phyloP scores from a whole-genome alignment of 257 asterid genomes.

The Solanum clarkiae region DNA sequence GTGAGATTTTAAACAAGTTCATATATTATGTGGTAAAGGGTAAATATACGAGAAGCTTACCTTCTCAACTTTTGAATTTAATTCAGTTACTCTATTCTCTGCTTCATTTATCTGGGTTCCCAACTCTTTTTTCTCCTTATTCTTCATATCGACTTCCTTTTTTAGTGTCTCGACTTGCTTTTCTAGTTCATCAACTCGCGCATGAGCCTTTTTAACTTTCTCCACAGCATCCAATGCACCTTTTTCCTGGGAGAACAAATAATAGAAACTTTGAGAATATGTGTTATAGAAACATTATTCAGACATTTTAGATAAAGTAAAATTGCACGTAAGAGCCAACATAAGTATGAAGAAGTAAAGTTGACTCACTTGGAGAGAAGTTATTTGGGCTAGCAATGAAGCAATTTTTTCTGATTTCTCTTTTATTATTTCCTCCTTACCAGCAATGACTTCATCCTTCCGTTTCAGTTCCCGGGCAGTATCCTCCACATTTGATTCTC shows the following conservation, averaged over 20 bases:
- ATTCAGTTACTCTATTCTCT: conserved; percentile 44
- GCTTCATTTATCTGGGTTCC: conserved; percentile 49
- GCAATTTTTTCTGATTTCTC: conserved; percentile 47
- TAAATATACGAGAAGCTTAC: background rate
- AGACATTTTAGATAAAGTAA: background rate
- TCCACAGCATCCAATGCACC: conserved; percentile 48
- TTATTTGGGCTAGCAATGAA: conserved; percentile 56
- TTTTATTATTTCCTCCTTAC: conserved; percentile 50
- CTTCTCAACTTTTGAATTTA: conserved; percentile 7
- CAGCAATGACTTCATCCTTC: conserved; percentile 52
- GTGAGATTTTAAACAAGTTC: background rate
- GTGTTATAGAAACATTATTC: background rate
- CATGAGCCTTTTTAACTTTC: conserved; percentile 60
- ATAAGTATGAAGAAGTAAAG: background rate
- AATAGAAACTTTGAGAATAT: background rate
- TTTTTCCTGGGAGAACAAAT: conserved; percentile 27
- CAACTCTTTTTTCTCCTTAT: conserved; percentile 39
- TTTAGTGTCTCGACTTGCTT: conserved; percentile 53
- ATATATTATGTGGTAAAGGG: background rate
- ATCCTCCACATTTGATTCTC: conserved; percentile 57
- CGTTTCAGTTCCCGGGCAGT: conserved; percentile 41
- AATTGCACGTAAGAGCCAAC: background rate
- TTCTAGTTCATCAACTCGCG: conserved; percentile 58
- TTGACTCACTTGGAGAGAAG: conserved; percentile 62
- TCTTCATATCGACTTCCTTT: conserved; percentile 32